Evolutionary conservation across 1,139 yeast genomes (phyloP), one percentile per base, ranked within the genome.

Genomic region (Geotrichum citri-aurantii): DNA sequence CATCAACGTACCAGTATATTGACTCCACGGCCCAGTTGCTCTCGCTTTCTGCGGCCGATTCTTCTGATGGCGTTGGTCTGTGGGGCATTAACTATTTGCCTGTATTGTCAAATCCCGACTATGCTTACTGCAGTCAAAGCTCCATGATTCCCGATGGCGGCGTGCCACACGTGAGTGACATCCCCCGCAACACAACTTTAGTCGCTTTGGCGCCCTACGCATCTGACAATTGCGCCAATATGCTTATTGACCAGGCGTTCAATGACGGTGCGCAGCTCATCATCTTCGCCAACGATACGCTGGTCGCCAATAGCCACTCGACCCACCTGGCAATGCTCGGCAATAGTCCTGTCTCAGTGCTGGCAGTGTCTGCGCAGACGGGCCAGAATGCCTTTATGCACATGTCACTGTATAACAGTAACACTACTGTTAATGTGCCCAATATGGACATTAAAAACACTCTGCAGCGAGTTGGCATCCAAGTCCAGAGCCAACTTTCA

Each of bases 1-100:
- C 55, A 1, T 19, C 58, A 1, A 54, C 50, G 2, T 60, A 53
- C 46, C 59, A 55, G 42, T 37, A 42, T 17, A 24, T 33, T 2
- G 60, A 58, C 33, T n/a, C 54, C 11, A 40, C 51, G 17, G 26
- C 56, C 17, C 48, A 44, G 23, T 47, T 58, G 21, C 29, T 60
- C 8, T 40, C 57, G 7, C n/a, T 55, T 17, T 33, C 61, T 1
- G 33, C 56, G 12, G 19, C 23, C 10, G 62, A 58, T 27, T 12
- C 42, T 6, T 27, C 53, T 3, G 21, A 48, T 31, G 61, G 61
- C 5, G 24, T 55, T 37, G 48, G 42, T 14, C n/a, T 55, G 8
- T 60, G 62, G 62, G 62, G 62, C 5, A 49, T 56, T 5, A 52
- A 59, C 14, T 60, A 60, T 37, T 17, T 60, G 3, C 62, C 62